A percentile compares a stretch with the other conserved stretches of the same genome.
phyloP scores from a whole-genome alignment of 2,329 filamentous ascomycete genomes.

The Cladosporium austrohemisphaericum region DNA sequence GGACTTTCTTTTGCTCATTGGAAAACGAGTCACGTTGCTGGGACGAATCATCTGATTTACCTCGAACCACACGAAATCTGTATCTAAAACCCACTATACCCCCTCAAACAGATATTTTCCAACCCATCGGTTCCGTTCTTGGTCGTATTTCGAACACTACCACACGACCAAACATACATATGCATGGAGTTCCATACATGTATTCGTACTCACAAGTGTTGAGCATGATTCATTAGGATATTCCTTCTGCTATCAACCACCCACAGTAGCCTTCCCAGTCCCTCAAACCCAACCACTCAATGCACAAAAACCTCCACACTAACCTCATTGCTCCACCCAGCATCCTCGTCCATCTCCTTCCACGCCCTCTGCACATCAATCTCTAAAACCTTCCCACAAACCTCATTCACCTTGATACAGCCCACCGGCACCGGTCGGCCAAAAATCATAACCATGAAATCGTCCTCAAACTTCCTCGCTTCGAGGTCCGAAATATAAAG shows the following conservation, averaged over 20 bases:
- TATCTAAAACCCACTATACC: constrained; percentile 2
- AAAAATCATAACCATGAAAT: constrained; percentile 56
- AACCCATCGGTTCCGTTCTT: too few species aligned
- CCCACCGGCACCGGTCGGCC: constrained; percentile 65
- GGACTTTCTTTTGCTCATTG: neutral
- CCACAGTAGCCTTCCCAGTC: too few species aligned
- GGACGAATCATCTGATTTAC: neutral
- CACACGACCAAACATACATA: too few species aligned
- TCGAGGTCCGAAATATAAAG: constrained; percentile 72
- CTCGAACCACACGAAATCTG: neutral
- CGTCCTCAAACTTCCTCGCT: constrained; percentile 38
- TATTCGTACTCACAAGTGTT: too few species aligned
- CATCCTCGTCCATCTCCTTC: constrained; percentile 65
- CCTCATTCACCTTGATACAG: constrained; percentile 50
- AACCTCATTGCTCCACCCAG: constrained; percentile 78
- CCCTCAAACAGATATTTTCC: neutral
- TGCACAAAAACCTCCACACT: constrained; percentile 59
- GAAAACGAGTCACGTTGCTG: neutral
- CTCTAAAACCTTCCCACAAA: constrained; percentile 59
- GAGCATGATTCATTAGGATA: too few species aligned
- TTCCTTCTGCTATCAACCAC: too few species aligned
- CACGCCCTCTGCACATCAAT: constrained; percentile 76
- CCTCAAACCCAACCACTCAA: constrained; percentile 3
- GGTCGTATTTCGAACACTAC: too few species aligned
- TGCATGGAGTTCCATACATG: too few species aligned